Evolutionary conservation across 2,329 filamentous ascomycete species (phyloP).

Genomic region (Pseudogymnoascus sp.): DNA sequence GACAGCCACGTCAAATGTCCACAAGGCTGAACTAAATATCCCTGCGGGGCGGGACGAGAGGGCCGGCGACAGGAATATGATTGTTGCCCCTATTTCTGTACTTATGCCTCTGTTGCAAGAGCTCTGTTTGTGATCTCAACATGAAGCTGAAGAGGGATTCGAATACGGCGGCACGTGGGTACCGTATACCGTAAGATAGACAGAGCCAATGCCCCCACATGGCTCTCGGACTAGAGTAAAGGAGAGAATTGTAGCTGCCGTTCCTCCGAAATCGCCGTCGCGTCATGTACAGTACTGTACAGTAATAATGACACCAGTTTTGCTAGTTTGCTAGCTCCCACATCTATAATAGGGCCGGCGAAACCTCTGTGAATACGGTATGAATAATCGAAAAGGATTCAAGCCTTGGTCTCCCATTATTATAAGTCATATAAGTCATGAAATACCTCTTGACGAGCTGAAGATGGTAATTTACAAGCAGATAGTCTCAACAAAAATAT

Average conservation of each 20-base stretch:
- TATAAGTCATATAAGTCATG: background rate
- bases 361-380: background rate
- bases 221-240: background rate
- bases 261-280: background rate
- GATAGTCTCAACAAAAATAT: background rate
- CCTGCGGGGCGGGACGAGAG: background rate
- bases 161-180: background rate
- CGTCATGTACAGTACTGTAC: background rate
- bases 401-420: background rate
- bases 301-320: background rate
- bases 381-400: background rate
- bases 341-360: background rate
- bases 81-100: background rate
- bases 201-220: background rate
- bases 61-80: background rate
- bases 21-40: constrained; percentile 3
- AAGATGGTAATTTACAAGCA: background rate
- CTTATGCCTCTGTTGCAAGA: background rate
- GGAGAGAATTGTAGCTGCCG: background rate
- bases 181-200: background rate
- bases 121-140: background rate
- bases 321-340: background rate
- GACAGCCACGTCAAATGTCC: background rate
- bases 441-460: background rate
- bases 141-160: background rate